Conservation (phyloP, 768 basidiomycete species). For the Rhodotorula toruloides region DNA sequence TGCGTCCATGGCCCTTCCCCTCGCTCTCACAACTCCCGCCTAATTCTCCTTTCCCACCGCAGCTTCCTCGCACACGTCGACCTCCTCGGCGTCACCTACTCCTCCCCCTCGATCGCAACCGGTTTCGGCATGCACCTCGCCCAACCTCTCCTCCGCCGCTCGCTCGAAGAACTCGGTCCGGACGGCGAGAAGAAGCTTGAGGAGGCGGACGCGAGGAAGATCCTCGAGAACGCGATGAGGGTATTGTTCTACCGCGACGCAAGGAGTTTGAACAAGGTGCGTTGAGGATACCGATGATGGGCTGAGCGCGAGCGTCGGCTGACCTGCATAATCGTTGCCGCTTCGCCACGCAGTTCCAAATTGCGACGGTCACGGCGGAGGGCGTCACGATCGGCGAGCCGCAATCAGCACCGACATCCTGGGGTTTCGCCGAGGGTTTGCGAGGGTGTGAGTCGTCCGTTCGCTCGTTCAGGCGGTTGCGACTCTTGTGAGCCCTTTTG, state of each 20-base stretch:
- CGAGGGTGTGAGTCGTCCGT: slow-evolving; percentile 52
- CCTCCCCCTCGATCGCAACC: slow-evolving; percentile 85
- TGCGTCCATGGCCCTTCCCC: background rate
- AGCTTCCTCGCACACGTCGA: slow-evolving; percentile 94
- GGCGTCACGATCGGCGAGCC: slow-evolving; percentile 78
- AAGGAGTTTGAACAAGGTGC: slow-evolving; percentile 86
- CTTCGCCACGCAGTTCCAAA: slow-evolving; percentile 68
- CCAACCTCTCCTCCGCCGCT: slow-evolving; percentile 81
- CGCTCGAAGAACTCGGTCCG: slow-evolving; percentile 60
- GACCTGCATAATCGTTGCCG: too few species aligned
- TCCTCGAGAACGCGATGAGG: slow-evolving; percentile 79
- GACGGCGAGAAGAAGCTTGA: slow-evolving; percentile 51
- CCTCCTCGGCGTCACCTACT: slow-evolving; percentile 91
- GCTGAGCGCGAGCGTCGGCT: too few species aligned
- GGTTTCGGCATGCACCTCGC: slow-evolving; percentile 92
- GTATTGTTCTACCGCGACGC: slow-evolving; percentile 97
- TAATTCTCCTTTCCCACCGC: background rate
- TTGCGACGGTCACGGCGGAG: slow-evolving; percentile 73
- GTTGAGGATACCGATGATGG: slow-evolving; percentile 35
- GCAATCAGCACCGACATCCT: slow-evolving; percentile 66
- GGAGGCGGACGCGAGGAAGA: slow-evolving; percentile 68
- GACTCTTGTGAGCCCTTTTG: background rate
- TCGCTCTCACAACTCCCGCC: too few species aligned
- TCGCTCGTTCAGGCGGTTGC: background rate
- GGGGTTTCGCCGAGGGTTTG: slow-evolving; percentile 89